Conservation (phyloP, 2,329 filamentous ascomycete species). For the Escovopsis sp. region DNA sequence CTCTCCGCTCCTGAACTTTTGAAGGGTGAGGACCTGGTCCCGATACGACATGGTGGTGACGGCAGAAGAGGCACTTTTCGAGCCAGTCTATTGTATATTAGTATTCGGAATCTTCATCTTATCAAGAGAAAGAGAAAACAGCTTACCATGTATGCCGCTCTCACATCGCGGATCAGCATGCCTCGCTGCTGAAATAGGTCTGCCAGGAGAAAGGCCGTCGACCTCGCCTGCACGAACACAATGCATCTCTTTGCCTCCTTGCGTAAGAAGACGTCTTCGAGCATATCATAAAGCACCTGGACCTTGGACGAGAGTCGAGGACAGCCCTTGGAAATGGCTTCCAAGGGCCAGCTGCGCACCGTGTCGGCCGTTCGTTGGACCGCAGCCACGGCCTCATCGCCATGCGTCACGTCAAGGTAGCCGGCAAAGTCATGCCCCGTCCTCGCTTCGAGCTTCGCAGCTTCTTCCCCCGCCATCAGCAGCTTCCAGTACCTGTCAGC, state of each 20-base stretch:
- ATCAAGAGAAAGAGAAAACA: background rate
- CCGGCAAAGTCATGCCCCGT: slow-evolving; percentile 25
- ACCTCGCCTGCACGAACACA: slow-evolving; percentile 69
- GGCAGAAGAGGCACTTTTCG: slow-evolving; percentile 20
- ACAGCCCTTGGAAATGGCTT: slow-evolving; percentile 11
- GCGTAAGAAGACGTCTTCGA: slow-evolving; percentile 50
- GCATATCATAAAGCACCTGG: slow-evolving; percentile 40
- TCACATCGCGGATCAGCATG: slow-evolving; percentile 44
- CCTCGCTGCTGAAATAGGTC: slow-evolving; percentile 46
- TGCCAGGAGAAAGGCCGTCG: slow-evolving; percentile 59
- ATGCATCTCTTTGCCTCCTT: slow-evolving; percentile 49
- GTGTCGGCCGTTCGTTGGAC: slow-evolving; percentile 44
- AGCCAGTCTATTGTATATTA: slow-evolving; percentile 15
- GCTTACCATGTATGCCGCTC: slow-evolving; percentile 46
- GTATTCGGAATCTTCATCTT: background rate
- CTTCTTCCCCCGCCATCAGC: slow-evolving; percentile 47
- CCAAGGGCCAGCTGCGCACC: slow-evolving; percentile 37
- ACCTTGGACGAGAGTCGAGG: slow-evolving; percentile 59
- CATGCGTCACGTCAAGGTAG: slow-evolving; percentile 7
- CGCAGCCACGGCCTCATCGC: slow-evolving; percentile 36
- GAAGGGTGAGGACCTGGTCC: slow-evolving; percentile 59
- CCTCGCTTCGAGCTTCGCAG: slow-evolving; percentile 44
- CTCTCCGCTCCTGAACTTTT: slow-evolving; percentile 44
- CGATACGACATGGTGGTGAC: slow-evolving; percentile 53
- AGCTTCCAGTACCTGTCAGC: slow-evolving; percentile 70